Base-by-base conservation (phyloP, 1,139 yeast genomes). In the Entelexis sorbosivorans region DNA sequence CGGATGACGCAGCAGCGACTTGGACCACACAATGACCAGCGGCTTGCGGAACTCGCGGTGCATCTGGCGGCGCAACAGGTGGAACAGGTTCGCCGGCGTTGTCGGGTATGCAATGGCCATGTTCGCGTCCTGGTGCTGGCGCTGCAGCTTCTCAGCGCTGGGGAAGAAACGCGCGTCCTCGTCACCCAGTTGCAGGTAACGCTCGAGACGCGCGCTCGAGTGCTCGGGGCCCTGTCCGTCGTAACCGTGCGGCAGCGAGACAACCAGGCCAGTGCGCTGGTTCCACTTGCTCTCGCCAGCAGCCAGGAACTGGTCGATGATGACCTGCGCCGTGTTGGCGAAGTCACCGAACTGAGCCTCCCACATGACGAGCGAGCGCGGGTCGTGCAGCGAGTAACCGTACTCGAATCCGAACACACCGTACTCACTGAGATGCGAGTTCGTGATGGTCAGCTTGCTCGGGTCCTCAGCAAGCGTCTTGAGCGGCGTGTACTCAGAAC, bases 151-250 rank as follows among this genome's bases (percentile, higher is more conserved):
- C 62, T 84, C 91, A 55, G 76, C 79, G 46, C 86, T 69, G 67
- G 98, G 99, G 95, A 86, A 93, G 64, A 68, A 72, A 73, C 97
- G 83, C 63, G 86, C 89, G 69, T 93, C 98, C 73, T 93, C 99
- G 68, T 89, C 91, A 68, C 95, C 83, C 67, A 93, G 73, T 74
- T 86, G 96, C 70, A 93, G 78, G 74, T 88, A 93, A 75, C 99
- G 82, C 75, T 93, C 99, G 55, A 93, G 73, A 77, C 98, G 83
- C 65, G 95, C 97, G 56, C 96, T 86, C 35, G 98, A 91, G 73
- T 93, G 99, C 74, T 93, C 99, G 60, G 98, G 98, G 64, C 99
- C 99, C 75, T 91, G 98, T 61, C 99, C 99, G 70, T 93, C 99
- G 69, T 89, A 93, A 73, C 99, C 99, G 69, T 93, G 99, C 56